Evolutionary conservation across 306 rosid genomes (phyloP).

Genomic region (Gastrolobium villosum): DNA sequence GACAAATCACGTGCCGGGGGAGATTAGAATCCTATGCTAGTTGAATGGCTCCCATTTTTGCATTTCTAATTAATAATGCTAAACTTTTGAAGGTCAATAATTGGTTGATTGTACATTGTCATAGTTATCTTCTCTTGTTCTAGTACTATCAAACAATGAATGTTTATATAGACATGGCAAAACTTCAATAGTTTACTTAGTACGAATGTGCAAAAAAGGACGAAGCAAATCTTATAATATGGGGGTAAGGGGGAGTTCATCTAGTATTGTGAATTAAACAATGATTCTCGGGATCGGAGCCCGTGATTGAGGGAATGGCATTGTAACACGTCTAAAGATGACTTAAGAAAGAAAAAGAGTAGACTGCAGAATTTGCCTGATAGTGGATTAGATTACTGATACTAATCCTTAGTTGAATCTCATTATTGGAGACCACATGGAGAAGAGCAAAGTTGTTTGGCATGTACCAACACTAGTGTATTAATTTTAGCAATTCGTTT

Average conservation of each 20-base stretch:
- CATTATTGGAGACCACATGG: conserved; percentile 67
- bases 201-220: conserved; percentile 44
- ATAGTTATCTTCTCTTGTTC: conserved; percentile 41
- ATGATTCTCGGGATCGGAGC: conserved; percentile 62
- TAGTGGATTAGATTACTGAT: conserved; percentile 37
- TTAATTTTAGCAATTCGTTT: conserved; percentile 12
- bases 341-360: background rate
- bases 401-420: conserved; percentile 38
- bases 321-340: conserved; percentile 47
- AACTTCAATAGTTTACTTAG: conserved; percentile 43
- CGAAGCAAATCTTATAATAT: conserved; percentile 28
- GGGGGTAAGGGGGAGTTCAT: conserved; percentile 50
- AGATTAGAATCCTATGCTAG: conserved; percentile 77
- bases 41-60: conserved; percentile 62
- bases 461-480: conserved; percentile 28
- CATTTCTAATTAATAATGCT: conserved; percentile 30
- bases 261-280: conserved; percentile 41
- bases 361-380: conserved; percentile 47
- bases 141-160: conserved; percentile 43
- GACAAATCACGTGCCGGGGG: conserved; percentile 69
- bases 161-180: conserved; percentile 34
- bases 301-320: conserved; percentile 44
- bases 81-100: conserved; percentile 66
- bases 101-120: conserved; percentile 49
- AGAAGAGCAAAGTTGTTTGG: conserved; percentile 42